Conservation (phyloP, 129 eudicot species). For the Daucus carota region DH1_v3.0 NC_030388.2:28663501-28664000, state of each 20-base stretch:
- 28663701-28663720: not conserved
- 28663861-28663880: conserved; percentile 92
- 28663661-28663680: not conserved
- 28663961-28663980: conserved; percentile 14
- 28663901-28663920: conserved; percentile 78
- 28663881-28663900: conserved; percentile 76
- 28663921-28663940: conserved; percentile 90
- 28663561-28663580: not conserved
- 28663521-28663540: not conserved
- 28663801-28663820: not conserved
- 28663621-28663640: not conserved
- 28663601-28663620: not conserved
- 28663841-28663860: conserved; percentile 56
- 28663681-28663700: not conserved
- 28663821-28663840: not conserved
- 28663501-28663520: not conserved
- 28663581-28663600: not conserved
- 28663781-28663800: not conserved
- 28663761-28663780: not conserved
- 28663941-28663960: conserved; percentile 35
- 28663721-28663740: not conserved
- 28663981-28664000: not conserved
- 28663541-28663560: not conserved
- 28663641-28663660: not conserved
- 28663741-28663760: not conserved